Percentiles rank a stretch among this genome's conserved stretches.
Evolutionary conservation across 1,284 basidiomycete genomes (phyloP).

Genomic region (Ganoderma multipileum): DNA sequence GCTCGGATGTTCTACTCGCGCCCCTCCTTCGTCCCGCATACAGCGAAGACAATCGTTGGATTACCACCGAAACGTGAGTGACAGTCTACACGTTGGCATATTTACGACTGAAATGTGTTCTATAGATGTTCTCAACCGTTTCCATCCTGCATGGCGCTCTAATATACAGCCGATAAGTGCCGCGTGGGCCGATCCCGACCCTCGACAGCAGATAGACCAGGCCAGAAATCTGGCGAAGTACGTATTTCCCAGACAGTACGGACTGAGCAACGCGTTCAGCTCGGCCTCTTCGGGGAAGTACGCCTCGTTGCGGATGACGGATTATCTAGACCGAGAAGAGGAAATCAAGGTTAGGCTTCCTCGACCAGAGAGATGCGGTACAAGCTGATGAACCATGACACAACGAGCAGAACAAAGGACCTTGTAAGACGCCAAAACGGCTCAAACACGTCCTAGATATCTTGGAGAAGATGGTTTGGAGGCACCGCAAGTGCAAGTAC

Average conservation of each 20-base stretch:
- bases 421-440: slow-evolving; percentile 76
- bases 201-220: slow-evolving; percentile 50
- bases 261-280: slow-evolving; percentile 65
- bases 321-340: slow-evolving; percentile 69
- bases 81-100: too few species aligned
- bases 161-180: slow-evolving; percentile 35
- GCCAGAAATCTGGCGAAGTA: slow-evolving; percentile 80
- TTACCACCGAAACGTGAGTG: slow-evolving; percentile 71
- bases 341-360: slow-evolving; percentile 69
- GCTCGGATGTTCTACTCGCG: slow-evolving; percentile 73
- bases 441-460: slow-evolving; percentile 61
- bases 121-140: slow-evolving; percentile 67
- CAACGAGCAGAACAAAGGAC: slow-evolving; percentile 48
- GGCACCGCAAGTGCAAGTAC: slow-evolving; percentile 78
- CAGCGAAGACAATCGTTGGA: slow-evolving; percentile 60
- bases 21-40: slow-evolving; percentile 55
- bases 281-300: slow-evolving; percentile 12
- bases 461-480: slow-evolving; percentile 69
- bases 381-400: slow-evolving; percentile 4
- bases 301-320: slow-evolving; percentile 43
- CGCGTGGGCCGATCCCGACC: slow-evolving; percentile 48
- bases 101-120: not conserved
- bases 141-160: slow-evolving; percentile 51
- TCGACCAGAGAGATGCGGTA: not conserved
- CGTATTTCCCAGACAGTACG: slow-evolving; percentile 83